Base-by-base conservation (phyloP, 1,284 basidiomycete species). In the Sparassis latifolia region DNA sequence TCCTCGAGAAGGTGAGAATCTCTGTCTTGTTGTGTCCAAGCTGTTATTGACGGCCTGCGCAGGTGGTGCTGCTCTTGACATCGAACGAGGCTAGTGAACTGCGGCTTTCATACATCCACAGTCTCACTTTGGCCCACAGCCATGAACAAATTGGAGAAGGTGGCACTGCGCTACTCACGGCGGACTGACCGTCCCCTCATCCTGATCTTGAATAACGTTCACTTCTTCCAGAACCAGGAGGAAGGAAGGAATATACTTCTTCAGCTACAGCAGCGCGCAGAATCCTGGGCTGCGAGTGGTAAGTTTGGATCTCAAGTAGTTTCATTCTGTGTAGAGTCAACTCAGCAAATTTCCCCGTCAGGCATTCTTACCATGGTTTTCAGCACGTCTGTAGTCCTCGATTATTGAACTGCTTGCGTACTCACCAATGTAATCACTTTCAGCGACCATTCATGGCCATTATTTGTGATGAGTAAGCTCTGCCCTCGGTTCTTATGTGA, bases 121-220 rank as follows among this genome's bases (percentile, higher is more conserved):
- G 12, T 27, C n/a, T 44, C n/a, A 46, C 47, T 5, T 44, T 33
- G 47, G 2, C 45, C 31, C 52, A 3, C 46, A 82, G 86, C 86
- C 0, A 64, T 92, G 69, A 89, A 86, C 63, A 94, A 93, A 62
- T 74, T 91, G 2, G 89, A 92, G 64, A 93, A 93, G 63, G 89
- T 93, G 28, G 91, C 90, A 0, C 71, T 95, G 46, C 71, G 75
- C 44, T 79, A 75, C 60, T 73, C 83, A 38, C 69, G 71, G 43
- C 69, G 72, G 56, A 77, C 76, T 3, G 76, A 81, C 0, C 76
- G 80, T 46, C 89, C 91, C 0, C 71, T 92, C 3, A 83, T 93
- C 1, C 68, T 94, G 38, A 80, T 92, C 42, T 73, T 94, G 60
- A 92, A 84, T 63, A 85, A 86, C 56, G 68, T 92, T 2, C 91